phyloP scores from a whole-genome alignment of 2,329 filamentous ascomycete genomes.

The Alternaria novae-zelandiae region DNA sequence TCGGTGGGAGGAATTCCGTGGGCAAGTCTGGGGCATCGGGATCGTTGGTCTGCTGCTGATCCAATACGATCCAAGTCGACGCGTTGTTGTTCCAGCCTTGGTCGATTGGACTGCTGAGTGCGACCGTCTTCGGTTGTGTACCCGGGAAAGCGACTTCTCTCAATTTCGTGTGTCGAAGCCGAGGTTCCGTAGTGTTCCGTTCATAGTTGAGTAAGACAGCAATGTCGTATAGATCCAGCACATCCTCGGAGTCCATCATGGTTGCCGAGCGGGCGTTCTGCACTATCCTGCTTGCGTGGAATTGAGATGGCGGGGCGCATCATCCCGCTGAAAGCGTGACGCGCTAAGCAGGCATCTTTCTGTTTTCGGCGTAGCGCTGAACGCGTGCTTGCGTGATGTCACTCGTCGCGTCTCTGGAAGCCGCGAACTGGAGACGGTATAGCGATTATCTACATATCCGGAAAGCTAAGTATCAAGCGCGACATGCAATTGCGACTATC shows the following conservation, averaged over 20 bases:
- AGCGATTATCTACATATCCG: neutral
- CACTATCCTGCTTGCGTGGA: neutral
- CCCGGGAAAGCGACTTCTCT: slow-evolving; percentile 1
- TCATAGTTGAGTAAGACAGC: neutral
- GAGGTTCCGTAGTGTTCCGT: neutral
- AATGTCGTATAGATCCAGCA: slow-evolving; percentile 1
- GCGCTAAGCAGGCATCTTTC: neutral
- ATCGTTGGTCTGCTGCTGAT: neutral
- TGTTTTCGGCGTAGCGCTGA: neutral
- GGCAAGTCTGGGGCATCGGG: neutral
- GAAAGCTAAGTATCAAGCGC: neutral
- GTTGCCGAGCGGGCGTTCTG: neutral
- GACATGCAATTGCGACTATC: too few species aligned
- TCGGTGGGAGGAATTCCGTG: neutral
- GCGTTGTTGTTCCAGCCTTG: slow-evolving; percentile 2
- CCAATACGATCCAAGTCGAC: neutral
- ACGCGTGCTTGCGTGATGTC: neutral
- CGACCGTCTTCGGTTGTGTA: neutral
- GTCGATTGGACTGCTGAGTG: neutral
- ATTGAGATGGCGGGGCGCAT: neutral
- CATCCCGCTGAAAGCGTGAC: neutral
- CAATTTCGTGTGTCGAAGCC: neutral
- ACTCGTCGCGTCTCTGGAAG: neutral
- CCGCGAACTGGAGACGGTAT: neutral
- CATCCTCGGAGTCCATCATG: neutral